phyloP scores from a whole-genome alignment of 2,329 filamentous ascomycete genomes.

The Dactylellina sp. region DNA sequence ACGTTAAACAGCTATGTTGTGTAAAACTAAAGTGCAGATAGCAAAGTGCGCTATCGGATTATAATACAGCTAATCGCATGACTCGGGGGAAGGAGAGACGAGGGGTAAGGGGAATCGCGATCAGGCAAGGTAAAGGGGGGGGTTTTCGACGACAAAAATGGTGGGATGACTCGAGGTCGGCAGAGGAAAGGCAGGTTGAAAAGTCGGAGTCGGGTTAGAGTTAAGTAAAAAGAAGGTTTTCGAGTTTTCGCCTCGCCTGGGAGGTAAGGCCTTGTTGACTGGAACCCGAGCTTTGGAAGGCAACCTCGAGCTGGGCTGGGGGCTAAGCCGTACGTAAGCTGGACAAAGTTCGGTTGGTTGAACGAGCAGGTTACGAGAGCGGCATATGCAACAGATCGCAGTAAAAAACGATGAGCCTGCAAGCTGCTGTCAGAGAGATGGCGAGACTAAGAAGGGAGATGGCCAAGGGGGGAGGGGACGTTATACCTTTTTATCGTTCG shows the following conservation, averaged over 20 bases:
- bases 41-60: constrained; percentile 25
- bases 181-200: constrained; percentile 9
- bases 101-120: constrained; percentile 25
- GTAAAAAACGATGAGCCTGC: neutral
- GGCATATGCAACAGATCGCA: constrained; percentile 15
- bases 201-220: constrained; percentile 12
- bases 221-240: constrained; percentile 41
- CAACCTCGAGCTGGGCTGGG: constrained; percentile 23
- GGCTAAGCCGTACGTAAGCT: constrained; percentile 3
- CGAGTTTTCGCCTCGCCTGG: constrained; percentile 52
- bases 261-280: no score
- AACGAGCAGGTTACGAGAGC: constrained; percentile 4
- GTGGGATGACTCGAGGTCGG: constrained; percentile 42
- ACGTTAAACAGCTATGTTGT: constrained; percentile 18
- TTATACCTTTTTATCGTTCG: constrained; percentile 9
- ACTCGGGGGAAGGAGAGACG: constrained; percentile 30
- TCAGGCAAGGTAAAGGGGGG: constrained; percentile 18
- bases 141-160: neutral
- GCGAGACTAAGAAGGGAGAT: neutral
- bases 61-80: constrained; percentile 35
- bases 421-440: neutral
- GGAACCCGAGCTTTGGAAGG: constrained; percentile 44
- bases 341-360: constrained; percentile 4
- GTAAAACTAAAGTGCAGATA: constrained; percentile 11
- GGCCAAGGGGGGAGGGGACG: neutral